A percentile compares a stretch with the other conserved stretches of the same genome.
Conservation (phyloP, 2,329 filamentous ascomycete species). For the Pyrenophora tritici-repentis region DNA sequence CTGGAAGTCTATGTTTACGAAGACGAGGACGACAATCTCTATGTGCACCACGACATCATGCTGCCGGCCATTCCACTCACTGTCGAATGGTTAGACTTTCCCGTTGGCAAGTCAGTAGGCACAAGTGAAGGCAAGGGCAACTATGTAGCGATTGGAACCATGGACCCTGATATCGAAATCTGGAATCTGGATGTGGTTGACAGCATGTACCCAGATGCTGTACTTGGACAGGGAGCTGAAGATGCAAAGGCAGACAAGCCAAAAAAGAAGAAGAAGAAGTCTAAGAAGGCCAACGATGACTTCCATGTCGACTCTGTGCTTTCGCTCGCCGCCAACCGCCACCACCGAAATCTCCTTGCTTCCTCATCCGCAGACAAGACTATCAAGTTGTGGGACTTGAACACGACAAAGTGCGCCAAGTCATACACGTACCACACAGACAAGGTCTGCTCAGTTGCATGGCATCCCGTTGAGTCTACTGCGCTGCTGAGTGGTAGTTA, state of each 20-base stretch:
- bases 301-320: conserved; percentile 96
- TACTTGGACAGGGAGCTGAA: conserved; percentile 72
- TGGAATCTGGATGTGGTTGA: conserved; percentile 97
- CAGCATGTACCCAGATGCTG: conserved; percentile 97
- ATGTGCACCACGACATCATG: conserved; percentile 99
- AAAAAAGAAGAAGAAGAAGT: conserved; percentile 89
- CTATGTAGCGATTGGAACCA: conserved; percentile 93
- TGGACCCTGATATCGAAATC: conserved; percentile 97
- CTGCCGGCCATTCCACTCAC: conserved; percentile 93
- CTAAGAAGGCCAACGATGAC: conserved; percentile 82
- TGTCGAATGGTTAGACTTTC: conserved; percentile 92
- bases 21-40: conserved; percentile 91
- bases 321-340: conserved; percentile 86
- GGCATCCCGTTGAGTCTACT: conserved; percentile 87
- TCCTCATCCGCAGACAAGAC: conserved; percentile 96
- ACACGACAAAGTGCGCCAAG: conserved; percentile 89
- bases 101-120: conserved; percentile 68
- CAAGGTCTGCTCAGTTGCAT: conserved; percentile 95
- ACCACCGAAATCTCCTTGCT: conserved; percentile 91
- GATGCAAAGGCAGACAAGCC: conserved; percentile 62
- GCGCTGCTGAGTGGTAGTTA: conserved; percentile 92
- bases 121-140: conserved; percentile 73
- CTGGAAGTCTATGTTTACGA: conserved; percentile 98
- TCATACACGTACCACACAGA: conserved; percentile 96
- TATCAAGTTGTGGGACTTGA: conserved; percentile 96